Conservation (phyloP, 1,139 yeast species). For the Candida frijolesensis region DNA sequence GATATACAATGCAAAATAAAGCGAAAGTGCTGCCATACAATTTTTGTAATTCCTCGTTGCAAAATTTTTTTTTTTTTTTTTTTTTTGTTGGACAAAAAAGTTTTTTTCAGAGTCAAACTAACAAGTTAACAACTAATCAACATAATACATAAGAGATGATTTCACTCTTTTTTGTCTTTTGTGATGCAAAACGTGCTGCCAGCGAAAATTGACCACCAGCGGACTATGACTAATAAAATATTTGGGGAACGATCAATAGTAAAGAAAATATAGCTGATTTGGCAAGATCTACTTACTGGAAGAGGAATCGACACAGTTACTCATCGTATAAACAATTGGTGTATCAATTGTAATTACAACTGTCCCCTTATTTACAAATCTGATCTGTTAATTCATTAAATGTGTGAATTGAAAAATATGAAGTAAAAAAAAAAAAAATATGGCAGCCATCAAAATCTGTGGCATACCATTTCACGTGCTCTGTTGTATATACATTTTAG, state of each 20-base stretch:
- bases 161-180: neutral
- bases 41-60: too few relatives aligned
- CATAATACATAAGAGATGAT: neutral
- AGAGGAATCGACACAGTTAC: neutral
- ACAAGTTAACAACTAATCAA: neutral
- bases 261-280: neutral
- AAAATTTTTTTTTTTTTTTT: neutral
- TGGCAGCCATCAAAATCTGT: neutral
- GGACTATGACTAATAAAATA: neutral
- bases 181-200: conserved; percentile 3
- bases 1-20: neutral
- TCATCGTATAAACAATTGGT: neutral
- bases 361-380: neutral
- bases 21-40: neutral
- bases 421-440: neutral
- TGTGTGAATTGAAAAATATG: neutral
- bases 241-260: too few relatives aligned
- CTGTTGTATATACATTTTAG: neutral
- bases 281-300: too few relatives aligned
- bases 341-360: neutral
- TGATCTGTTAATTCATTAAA: neutral
- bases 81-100: neutral
- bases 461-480: conserved; percentile 8
- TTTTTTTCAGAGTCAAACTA: conserved; percentile 2
- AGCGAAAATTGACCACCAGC: neutral